These are phyloP conservation scores for Taphrina deformans DNA, from an alignment of 1,139 yeast species.

Conservation along the genomic window DNA sequence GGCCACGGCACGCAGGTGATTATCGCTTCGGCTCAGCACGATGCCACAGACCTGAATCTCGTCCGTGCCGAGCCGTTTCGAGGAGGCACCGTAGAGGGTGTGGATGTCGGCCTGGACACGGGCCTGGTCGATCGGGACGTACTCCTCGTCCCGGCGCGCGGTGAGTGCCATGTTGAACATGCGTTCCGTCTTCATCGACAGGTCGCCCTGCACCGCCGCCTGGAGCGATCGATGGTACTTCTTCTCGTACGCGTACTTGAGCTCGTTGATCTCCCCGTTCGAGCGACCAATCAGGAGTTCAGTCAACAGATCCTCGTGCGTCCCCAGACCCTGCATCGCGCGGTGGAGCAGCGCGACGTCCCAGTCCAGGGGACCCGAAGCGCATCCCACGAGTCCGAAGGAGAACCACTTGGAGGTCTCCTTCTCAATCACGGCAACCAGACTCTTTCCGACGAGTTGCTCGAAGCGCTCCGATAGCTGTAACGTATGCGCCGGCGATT, in stretches of 20 bases:
- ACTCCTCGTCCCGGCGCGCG: slow-evolving; percentile 38
- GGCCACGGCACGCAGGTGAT: slow-evolving; percentile 38
- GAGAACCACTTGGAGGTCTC: slow-evolving; percentile 39
- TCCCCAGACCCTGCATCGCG: slow-evolving; percentile 40
- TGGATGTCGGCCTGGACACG: slow-evolving; percentile 38
- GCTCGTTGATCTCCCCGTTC: slow-evolving; percentile 39
- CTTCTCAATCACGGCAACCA: slow-evolving; percentile 38
- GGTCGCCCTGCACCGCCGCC: slow-evolving; percentile 38
- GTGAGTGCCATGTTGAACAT: slow-evolving; percentile 39
- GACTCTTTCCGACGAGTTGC: slow-evolving; percentile 38
- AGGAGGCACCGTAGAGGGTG: slow-evolving; percentile 38
- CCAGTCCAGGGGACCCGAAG: slow-evolving; percentile 39
- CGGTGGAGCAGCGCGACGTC: slow-evolving; percentile 39
- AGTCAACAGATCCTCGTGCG: slow-evolving; percentile 39
- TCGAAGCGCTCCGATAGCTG: slow-evolving; percentile 37
- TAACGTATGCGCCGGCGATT: slow-evolving; percentile 38
- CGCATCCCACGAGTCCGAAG: slow-evolving; percentile 38
- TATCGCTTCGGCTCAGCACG: slow-evolving; percentile 38
- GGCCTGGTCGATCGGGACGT: slow-evolving; percentile 36
- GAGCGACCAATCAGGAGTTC: slow-evolving; percentile 39
- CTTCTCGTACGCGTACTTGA: slow-evolving; percentile 39
- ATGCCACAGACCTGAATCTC: slow-evolving; percentile 40
- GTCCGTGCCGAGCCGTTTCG: slow-evolving; percentile 39
- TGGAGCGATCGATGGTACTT: slow-evolving; percentile 36
- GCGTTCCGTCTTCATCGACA: slow-evolving; percentile 40